Conservation (phyloP, 2,329 filamentous ascomycete species). For the Cladobotryum protrusum region DNA sequence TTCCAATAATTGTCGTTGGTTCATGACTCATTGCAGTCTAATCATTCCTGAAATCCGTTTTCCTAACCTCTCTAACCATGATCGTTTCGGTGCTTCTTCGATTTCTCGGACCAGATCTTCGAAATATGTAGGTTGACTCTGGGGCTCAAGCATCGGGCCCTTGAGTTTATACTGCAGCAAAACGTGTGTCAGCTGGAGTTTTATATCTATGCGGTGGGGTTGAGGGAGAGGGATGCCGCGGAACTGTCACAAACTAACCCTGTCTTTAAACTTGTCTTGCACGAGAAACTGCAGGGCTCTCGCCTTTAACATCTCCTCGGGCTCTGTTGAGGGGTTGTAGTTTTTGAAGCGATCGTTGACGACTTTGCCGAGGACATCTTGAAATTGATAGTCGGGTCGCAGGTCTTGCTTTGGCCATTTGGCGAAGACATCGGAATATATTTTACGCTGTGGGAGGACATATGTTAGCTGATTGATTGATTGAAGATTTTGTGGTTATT, state of each 20-base stretch:
- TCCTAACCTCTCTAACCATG: slow-evolving; percentile 44
- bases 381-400: slow-evolving; percentile 57
- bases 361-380: slow-evolving; percentile 43
- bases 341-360: slow-evolving; percentile 30
- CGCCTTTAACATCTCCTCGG: slow-evolving; percentile 48
- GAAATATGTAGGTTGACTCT: slow-evolving; percentile 60
- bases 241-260: slow-evolving; percentile 33
- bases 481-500: background rate
- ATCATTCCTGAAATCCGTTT: slow-evolving; percentile 55
- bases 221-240: background rate
- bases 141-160: slow-evolving; percentile 49
- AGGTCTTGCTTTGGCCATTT: slow-evolving; percentile 60
- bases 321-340: slow-evolving; percentile 33
- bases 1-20: too few species aligned
- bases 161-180: slow-evolving; percentile 31
- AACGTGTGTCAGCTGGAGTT: slow-evolving; percentile 8
- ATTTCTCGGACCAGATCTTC: slow-evolving; percentile 55
- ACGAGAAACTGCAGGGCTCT: slow-evolving; percentile 55
- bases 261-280: slow-evolving; percentile 52
- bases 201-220: background rate
- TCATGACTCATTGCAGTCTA: slow-evolving; percentile 41
- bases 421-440: slow-evolving; percentile 35
- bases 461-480: background rate
- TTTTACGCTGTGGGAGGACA: slow-evolving; percentile 23
- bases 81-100: slow-evolving; percentile 54